These are phyloP conservation scores for Cucurbitaria berberidis DNA, from an alignment of 2,329 filamentous ascomycete genomes.

Conservation along the genomic window DNA sequence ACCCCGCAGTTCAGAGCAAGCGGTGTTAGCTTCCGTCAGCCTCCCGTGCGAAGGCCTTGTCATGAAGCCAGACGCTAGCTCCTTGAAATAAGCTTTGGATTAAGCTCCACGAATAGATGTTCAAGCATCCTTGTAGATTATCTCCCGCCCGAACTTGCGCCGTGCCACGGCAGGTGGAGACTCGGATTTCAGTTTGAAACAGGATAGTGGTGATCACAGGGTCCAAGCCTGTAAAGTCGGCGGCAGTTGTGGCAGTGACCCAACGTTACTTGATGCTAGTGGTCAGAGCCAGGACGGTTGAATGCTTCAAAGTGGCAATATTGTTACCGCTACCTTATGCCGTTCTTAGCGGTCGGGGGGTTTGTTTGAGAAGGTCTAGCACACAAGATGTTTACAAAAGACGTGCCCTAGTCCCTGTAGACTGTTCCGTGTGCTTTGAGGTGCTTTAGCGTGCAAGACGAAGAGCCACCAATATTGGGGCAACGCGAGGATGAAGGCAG, in stretches of 20 bases:
- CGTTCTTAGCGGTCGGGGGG: neutral
- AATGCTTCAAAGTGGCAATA: neutral
- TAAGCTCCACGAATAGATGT: slow-evolving; percentile 29
- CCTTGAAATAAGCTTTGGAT: slow-evolving; percentile 33
- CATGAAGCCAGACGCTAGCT: slow-evolving; percentile 21
- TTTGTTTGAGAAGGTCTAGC: neutral
- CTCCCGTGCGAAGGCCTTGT: slow-evolving; percentile 17
- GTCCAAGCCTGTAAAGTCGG: slow-evolving; percentile 1
- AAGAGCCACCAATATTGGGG: neutral
- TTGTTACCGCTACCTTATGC: neutral
- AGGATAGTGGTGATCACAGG: slow-evolving; percentile 13
- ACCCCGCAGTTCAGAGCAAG: slow-evolving; percentile 31
- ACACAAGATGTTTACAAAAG: neutral
- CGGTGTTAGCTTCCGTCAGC: slow-evolving; percentile 34
- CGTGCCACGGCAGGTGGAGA: slow-evolving; percentile 6
- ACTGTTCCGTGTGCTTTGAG: neutral
- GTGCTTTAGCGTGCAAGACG: neutral
- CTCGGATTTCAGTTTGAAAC: slow-evolving; percentile 7
- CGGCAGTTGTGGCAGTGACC: neutral
- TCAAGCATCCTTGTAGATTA: slow-evolving; percentile 34
- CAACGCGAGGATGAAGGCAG: neutral
- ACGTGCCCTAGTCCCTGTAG: neutral
- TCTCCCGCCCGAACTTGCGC: slow-evolving; percentile 22
- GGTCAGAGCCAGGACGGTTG: neutral
- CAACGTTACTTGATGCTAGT: neutral